A percentile compares a stretch with the other conserved stretches of the same genome.
These are phyloP conservation scores for Eutypa lata DNA, from an alignment of 2,329 filamentous ascomycete species.

Conservation along the genomic window DNA sequence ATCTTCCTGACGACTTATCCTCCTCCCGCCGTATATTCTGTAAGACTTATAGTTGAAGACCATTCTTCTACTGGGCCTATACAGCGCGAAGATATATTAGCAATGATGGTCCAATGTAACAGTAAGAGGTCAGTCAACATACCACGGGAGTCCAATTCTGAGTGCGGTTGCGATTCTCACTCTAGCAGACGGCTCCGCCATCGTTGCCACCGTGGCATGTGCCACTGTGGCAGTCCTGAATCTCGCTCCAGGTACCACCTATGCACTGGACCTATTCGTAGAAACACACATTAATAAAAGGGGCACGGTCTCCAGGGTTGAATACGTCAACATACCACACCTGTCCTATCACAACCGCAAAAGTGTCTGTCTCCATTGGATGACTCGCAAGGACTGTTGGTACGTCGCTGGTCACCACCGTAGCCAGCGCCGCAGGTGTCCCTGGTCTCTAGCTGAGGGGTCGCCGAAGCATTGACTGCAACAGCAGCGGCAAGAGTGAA, in stretches of 20 bases:
- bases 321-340: conserved; percentile 6
- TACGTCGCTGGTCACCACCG: conserved; percentile 13
- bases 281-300: background rate
- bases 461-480: conserved; percentile 6
- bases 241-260: conserved; percentile 9
- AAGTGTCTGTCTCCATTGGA: conserved; percentile 14
- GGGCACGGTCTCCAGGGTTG: too few relatives aligned
- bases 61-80: background rate
- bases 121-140: background rate
- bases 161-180: background rate
- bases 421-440: conserved; percentile 15
- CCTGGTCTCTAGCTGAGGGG: conserved; percentile 4
- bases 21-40: too few relatives aligned
- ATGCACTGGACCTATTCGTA: conserved; percentile 8
- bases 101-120: background rate
- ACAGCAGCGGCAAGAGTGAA: conserved; percentile 4
- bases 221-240: conserved; percentile 6
- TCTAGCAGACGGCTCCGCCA: conserved; percentile 5
- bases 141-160: background rate
- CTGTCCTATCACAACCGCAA: conserved; percentile 15
- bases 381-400: conserved; percentile 12
- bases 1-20: background rate
- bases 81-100: background rate
- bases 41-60: background rate
- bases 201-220: conserved; percentile 11